These are phyloP conservation scores for Colletotrichum neosansevieriae DNA, from an alignment of 2,329 filamentous ascomycete genomes.

Conservation along the genomic window DNA sequence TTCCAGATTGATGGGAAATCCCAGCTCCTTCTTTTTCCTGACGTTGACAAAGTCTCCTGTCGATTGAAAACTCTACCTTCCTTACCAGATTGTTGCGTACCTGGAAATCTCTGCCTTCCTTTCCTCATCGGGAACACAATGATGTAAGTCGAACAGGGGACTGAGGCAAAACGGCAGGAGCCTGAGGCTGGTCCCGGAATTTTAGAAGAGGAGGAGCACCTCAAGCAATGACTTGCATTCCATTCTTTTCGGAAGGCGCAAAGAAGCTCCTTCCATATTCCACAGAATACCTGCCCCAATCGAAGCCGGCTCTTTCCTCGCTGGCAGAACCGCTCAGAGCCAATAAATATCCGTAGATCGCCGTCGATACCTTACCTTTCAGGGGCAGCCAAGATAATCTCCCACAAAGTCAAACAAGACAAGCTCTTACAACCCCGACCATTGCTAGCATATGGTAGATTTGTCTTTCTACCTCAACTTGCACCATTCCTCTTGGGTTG, in stretches of 20 bases:
- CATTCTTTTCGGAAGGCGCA: not conserved
- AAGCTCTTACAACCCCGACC: not conserved
- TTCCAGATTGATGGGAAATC: too few relatives aligned
- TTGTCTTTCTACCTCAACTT: too few relatives aligned
- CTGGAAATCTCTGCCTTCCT: not conserved
- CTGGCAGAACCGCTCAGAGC: not conserved
- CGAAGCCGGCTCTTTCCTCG: not conserved
- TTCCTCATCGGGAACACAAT: slow-evolving; percentile 5
- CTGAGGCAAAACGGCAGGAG: slow-evolving; percentile 7
- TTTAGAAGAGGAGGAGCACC: not conserved
- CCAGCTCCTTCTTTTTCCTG: slow-evolving; percentile 3
- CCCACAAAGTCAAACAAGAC: too few relatives aligned
- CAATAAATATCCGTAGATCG: not conserved
- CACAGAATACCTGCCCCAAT: not conserved
- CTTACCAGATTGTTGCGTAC: not conserved
- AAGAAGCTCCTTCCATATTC: slow-evolving; percentile 11
- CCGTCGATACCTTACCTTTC: not conserved
- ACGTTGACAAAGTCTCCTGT: not conserved
- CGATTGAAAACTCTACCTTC: not conserved
- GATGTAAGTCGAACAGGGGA: slow-evolving; percentile 9
- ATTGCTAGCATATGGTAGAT: not conserved
- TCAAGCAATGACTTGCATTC: slow-evolving; percentile 20
- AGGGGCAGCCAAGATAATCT: not conserved
- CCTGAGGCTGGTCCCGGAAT: slow-evolving; percentile 8
- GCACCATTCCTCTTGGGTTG: too few relatives aligned